These are phyloP conservation scores for Stenogyne calaminthoides DNA, from an alignment of 305 asterid genomes.

Conservation along the genomic window DNA sequence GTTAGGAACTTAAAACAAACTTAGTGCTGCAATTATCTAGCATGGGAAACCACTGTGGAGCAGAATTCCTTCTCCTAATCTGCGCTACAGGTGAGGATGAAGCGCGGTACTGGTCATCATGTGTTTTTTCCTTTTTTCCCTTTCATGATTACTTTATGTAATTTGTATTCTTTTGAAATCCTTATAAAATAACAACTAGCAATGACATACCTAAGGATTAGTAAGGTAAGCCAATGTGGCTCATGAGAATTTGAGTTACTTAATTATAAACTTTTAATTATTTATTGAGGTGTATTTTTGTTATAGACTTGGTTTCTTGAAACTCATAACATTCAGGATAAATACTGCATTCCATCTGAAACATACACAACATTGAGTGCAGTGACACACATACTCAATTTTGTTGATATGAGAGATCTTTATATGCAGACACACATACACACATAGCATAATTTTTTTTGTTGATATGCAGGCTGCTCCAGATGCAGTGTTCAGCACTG, in stretches of 20 bases:
- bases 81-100: not conserved
- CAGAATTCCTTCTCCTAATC: not conserved
- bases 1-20: not conserved
- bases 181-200: not conserved
- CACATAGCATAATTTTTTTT: too few relatives aligned
- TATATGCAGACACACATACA: too few relatives aligned
- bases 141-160: not conserved
- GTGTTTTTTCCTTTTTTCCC: not conserved
- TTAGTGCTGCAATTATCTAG: not conserved
- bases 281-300: not conserved
- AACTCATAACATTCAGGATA: not conserved
- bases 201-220: not conserved
- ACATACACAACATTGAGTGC: not conserved
- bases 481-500: slow-evolving; percentile 97
- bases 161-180: not conserved
- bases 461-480: slow-evolving; percentile 62
- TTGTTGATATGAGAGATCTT: too few relatives aligned
- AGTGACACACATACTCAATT: not conserved
- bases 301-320: not conserved
- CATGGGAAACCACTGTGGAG: not conserved
- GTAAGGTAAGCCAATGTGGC: not conserved
- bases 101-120: not conserved
- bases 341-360: not conserved
- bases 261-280: not conserved
- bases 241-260: not conserved